These are phyloP conservation scores for Aspergillus brasiliensis DNA, from an alignment of 2,329 filamentous ascomycete genomes.

Conservation along the genomic window DNA sequence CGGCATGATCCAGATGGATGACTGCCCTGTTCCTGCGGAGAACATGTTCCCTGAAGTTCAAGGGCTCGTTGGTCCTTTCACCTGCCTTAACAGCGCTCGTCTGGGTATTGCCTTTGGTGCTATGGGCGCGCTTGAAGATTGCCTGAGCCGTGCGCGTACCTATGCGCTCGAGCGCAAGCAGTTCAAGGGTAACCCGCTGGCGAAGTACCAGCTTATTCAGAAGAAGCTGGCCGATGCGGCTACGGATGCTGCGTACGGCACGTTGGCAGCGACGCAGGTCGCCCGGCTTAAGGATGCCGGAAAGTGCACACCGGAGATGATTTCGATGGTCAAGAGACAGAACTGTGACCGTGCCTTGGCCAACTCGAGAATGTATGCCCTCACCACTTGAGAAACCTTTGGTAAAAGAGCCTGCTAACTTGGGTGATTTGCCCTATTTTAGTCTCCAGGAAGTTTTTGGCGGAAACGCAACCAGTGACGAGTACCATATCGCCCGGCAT, in stretches of 20 bases:
- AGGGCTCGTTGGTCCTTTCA: constrained; percentile 85
- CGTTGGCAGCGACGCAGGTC: constrained; percentile 87
- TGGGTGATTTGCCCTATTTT: background rate
- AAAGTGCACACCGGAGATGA: constrained; percentile 90
- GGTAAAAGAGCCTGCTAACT: too few relatives aligned
- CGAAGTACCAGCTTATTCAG: constrained; percentile 94
- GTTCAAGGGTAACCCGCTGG: constrained; percentile 93
- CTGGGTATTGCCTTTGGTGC: constrained; percentile 93
- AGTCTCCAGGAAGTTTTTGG: constrained; percentile 93
- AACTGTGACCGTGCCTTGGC: constrained; percentile 89
- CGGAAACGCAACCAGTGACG: constrained; percentile 96
- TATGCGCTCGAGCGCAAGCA: constrained; percentile 94
- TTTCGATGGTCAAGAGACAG: constrained; percentile 93
- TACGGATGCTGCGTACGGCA: constrained; percentile 88
- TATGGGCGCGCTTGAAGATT: constrained; percentile 93
- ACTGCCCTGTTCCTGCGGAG: constrained; percentile 80
- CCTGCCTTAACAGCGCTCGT: constrained; percentile 89
- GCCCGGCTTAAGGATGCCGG: constrained; percentile 91
- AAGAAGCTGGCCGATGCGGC: constrained; percentile 94
- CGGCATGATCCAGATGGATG: constrained; percentile 95
- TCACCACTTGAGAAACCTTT: background rate
- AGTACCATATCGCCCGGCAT: constrained; percentile 92
- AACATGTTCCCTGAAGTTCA: constrained; percentile 95
- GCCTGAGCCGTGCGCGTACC: constrained; percentile 73
- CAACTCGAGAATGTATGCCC: constrained; percentile 67